Evolutionary conservation across 805 yeast species (phyloP), one percentile per base, ranked within the genome.

Genomic region (Starmerella vaccinii): DNA sequence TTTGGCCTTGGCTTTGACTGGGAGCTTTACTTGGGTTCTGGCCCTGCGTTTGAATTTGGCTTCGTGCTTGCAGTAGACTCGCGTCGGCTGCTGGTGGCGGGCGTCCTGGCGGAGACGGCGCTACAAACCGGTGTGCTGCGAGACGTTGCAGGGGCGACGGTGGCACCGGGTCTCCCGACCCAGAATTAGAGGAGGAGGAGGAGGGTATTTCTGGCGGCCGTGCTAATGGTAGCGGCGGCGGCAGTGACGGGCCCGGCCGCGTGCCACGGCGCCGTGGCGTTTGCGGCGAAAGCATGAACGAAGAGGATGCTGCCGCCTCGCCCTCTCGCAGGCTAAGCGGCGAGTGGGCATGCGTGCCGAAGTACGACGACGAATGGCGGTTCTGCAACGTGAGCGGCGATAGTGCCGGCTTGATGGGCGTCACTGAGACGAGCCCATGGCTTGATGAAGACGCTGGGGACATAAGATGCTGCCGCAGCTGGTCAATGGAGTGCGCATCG

Each of bases 401-500:
- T 23, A 12, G 7, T 23, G 43, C 18, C 40, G 13, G 19, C 43
- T 23, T 24, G 5, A 41, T 26, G 18, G 46, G 46, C 22, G 35
- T 41, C 9, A 41, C 24, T 10, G 46, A 6, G 13, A 29, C 26
- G 18, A 41, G 34, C n/a, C 46, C 46, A 18, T 27, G 35, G 35
- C 46, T 18, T 13, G 34, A 15, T 7, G 46, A 27, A 12, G 35
- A 19, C 22, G 26, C 19, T 5, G 46, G 35, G 4, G 34, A 27
- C 35, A 19, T 29, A 16, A 41, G 46, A 35, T 41, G 35, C 35
- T 41, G 35, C n/a, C 46, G 34, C 9, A 41, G 15, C 23, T 41
- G 35, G 16, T 41, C 43, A 18, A 39, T 39, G 21, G 43, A 39
- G 16, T 15, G 43, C 43, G 16, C 43, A n/a, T 39, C 43, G 30